Evolutionary conservation across 805 yeast species (phyloP), one percentile per base, ranked within the genome.

Genomic region (Pichia occidentalis): DNA sequence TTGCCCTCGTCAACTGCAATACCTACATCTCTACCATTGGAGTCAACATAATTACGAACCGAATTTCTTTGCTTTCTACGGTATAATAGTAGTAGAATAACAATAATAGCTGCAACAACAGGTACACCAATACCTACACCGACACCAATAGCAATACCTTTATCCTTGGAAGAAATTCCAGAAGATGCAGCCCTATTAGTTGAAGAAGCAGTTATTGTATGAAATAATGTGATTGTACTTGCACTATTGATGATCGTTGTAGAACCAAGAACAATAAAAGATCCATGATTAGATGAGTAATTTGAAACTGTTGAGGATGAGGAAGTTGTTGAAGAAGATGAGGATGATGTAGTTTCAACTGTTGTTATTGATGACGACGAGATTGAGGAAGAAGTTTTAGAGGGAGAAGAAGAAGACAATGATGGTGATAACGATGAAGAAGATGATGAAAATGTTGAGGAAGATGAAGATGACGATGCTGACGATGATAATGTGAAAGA

Each of bases 61-160:
- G 44, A 36, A 14, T 43, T 37, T 10, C 43, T 24, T n/a, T 42
- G 29, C 12, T 42, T 43, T 18, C 51, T 48, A 21, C 49, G 49
- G 44, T 45, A 50, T 7, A 42, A 33, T 14, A 47, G 31, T 9
- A 50, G 30, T 12, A 45, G 20, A 1, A 48, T 21, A 7, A 46
- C 30, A n/a, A 46, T 31, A 11, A 46, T 34, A 7, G 65, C 39
- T 2, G 67, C 57, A n/a, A 77, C 53, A 0, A 73, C 46, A 2
- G 88, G 84, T 1, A 78, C 76, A 36, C 85, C 85, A 11, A 82
- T 70, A 39, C 87, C 87, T 5, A 80, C 80, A 21, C 75, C 80
- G 42, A 79, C 77, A 27, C 87, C 87, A 36, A 79, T 69, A 18
- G 80, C 74, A 24, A 80, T 69, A 32, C 34, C 40, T 30, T 72